Evolutionary conservation across 768 basidiomycete genomes (phyloP), one percentile per base, ranked within the genome.

Genomic region (Asterophora lycoperdoides): DNA sequence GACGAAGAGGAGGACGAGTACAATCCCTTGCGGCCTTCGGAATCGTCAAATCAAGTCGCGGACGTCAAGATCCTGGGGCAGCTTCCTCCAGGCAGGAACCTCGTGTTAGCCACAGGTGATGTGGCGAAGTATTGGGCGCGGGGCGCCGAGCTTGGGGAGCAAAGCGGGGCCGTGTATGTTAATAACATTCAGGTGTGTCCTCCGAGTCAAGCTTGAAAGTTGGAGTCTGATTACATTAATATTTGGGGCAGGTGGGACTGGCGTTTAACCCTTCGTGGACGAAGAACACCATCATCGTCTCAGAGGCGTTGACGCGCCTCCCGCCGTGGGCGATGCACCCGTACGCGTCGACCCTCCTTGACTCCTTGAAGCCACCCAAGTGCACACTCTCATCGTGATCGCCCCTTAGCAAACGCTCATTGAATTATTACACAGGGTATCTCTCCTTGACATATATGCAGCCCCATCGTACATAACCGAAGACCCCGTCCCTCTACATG

Each of bases 1-100:
- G 83, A 85, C 51, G 81, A 83, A n/a, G 81, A 82, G 51, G 75
- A 79, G 52, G 83, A 84, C 44, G 81, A 84, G 56, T 69, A 71
- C 52, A 76, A 77, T 45, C 77, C 77, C 11, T 60, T 73, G 2
- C 56, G 61, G 23, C 23, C 23, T 15, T 37, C 57, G 7, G 50
- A 54, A 38, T 10, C 54, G 19, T 17, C 50, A 54, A 47, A 57
- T 34, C 54, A 54, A 46, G 52, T 53, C n/a, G 44, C 56, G 18
- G 61, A 68, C 29, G 56, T 79, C 55, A 65, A 70, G 51, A 60
- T 81, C 48, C 52, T 66, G 8, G 74, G 74, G 2, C 55, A 70
- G 47, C 36, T 69, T 41, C 55, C 64, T 15, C 42, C 58, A 20
- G 58, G 46, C 28, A 40, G 55, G 4, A 39, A 54, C 49, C 63